Evolutionary conservation across 2,329 filamentous ascomycete species (phyloP).

Genomic region (Colletotrichum sp.): DNA sequence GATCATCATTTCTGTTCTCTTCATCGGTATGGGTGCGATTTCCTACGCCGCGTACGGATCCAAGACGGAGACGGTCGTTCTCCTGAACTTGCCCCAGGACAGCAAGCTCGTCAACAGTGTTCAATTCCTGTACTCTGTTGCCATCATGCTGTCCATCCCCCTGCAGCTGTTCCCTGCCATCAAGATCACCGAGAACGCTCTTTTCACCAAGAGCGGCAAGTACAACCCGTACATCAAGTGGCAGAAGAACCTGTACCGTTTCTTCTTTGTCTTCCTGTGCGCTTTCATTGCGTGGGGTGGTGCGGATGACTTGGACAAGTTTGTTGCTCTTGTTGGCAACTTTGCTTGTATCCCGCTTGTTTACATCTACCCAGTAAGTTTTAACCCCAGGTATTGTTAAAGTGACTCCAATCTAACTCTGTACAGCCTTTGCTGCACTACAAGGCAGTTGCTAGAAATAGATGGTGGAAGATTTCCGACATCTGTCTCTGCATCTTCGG

Average conservation of each 20-base stretch:
- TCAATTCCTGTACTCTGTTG: constrained; percentile 95
- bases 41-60: constrained; percentile 97
- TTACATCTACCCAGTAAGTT: constrained; percentile 92
- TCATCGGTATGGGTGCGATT: constrained; percentile 88
- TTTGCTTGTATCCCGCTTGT: constrained; percentile 78
- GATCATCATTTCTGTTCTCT: constrained; percentile 92
- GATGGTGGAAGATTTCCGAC: constrained; percentile 73
- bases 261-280: constrained; percentile 88
- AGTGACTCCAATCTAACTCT: constrained; percentile 32
- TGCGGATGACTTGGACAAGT: constrained; percentile 87
- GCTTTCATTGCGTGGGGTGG: constrained; percentile 90
- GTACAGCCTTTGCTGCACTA: constrained; percentile 88
- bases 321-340: constrained; percentile 75
- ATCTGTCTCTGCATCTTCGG: constrained; percentile 82
- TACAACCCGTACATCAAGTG: constrained; percentile 99
- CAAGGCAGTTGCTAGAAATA: constrained; percentile 75
- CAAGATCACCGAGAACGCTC: constrained; percentile 90
- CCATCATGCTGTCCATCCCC: constrained; percentile 94
- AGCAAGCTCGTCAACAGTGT: constrained; percentile 94
- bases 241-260: constrained; percentile 98
- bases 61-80: constrained; percentile 92
- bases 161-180: constrained; percentile 98
- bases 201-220: constrained; percentile 94
- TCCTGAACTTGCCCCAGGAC: constrained; percentile 95
- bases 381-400: neutral